Evolutionary conservation across 2,329 filamentous ascomycete genomes (phyloP).

Genomic region (Neonectria neomacrospora): DNA sequence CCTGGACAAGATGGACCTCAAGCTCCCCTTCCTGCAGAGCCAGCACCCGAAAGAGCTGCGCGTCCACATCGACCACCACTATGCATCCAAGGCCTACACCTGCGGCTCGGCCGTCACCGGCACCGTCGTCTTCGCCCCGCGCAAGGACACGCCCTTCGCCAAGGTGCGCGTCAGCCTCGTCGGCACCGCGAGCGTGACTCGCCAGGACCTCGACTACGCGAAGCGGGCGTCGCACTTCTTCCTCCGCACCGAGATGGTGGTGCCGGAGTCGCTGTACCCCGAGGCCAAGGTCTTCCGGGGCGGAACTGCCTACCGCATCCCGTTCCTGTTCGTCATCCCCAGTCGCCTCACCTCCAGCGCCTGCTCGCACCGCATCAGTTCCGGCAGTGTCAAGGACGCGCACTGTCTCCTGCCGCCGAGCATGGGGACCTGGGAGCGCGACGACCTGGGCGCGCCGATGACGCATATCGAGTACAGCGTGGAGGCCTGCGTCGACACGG

Average conservation of each 20-base stretch:
- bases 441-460: constrained; percentile 37
- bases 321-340: constrained; percentile 39
- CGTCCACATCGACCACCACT: constrained; percentile 37
- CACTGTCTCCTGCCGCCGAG: constrained; percentile 37
- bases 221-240: constrained; percentile 33
- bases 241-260: constrained; percentile 39
- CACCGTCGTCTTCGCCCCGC: constrained; percentile 30
- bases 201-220: constrained; percentile 35
- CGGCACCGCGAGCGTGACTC: constrained; percentile 33
- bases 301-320: constrained; percentile 34
- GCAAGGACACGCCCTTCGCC: constrained; percentile 30
- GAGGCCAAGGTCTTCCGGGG: constrained; percentile 26
- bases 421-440: constrained; percentile 37
- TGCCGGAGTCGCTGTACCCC: constrained; percentile 31
- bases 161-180: constrained; percentile 33
- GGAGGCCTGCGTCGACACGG: constrained; percentile 23
- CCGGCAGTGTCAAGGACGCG: constrained; percentile 31
- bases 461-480: constrained; percentile 22
- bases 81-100: constrained; percentile 41
- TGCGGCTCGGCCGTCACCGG: constrained; percentile 40
- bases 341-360: constrained; percentile 35
- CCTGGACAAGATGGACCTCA: not conserved
- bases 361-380: constrained; percentile 28
- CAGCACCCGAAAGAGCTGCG: constrained; percentile 1
- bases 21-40: not conserved